These are phyloP conservation scores for Colletotrichum lentis DNA, from an alignment of 2,329 filamentous ascomycete species.

Conservation along the genomic window DNA sequence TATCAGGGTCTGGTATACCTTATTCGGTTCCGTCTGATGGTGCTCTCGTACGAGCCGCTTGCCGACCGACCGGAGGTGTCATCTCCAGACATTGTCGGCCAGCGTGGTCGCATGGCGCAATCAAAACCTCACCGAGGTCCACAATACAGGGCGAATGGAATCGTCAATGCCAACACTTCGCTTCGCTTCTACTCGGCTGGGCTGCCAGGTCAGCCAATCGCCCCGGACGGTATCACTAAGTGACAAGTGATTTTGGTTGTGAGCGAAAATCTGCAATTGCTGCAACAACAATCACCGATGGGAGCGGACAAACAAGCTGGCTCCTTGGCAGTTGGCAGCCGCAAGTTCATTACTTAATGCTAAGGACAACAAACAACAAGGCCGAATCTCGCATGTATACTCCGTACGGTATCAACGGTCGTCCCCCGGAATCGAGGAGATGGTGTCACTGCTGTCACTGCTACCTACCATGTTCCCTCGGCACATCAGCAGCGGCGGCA, in stretches of 20 bases:
- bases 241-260: slow-evolving; percentile 10
- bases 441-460: slow-evolving; percentile 7
- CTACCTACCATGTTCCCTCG: background rate
- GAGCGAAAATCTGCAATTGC: background rate
- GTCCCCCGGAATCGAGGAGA: slow-evolving; percentile 11
- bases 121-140: slow-evolving; percentile 15
- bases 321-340: background rate
- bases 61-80: no score
- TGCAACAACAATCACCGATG: background rate
- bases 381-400: no score
- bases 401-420: background rate
- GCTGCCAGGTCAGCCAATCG: slow-evolving; percentile 16
- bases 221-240: slow-evolving; percentile 1
- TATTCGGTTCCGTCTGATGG: background rate
- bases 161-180: slow-evolving; percentile 16
- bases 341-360: no score
- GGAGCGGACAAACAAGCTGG: background rate
- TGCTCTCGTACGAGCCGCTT: no score
- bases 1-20: slow-evolving; percentile 1
- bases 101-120: slow-evolving; percentile 13
- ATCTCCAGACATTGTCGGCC: background rate
- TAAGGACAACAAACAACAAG: no score
- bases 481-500: slow-evolving; percentile 1
- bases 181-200: slow-evolving; percentile 13
- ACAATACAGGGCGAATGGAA: slow-evolving; percentile 5